These are phyloP conservation scores for Lactarius hengduanensis DNA, from an alignment of 768 basidiomycete species.

Conservation along the genomic window DNA sequence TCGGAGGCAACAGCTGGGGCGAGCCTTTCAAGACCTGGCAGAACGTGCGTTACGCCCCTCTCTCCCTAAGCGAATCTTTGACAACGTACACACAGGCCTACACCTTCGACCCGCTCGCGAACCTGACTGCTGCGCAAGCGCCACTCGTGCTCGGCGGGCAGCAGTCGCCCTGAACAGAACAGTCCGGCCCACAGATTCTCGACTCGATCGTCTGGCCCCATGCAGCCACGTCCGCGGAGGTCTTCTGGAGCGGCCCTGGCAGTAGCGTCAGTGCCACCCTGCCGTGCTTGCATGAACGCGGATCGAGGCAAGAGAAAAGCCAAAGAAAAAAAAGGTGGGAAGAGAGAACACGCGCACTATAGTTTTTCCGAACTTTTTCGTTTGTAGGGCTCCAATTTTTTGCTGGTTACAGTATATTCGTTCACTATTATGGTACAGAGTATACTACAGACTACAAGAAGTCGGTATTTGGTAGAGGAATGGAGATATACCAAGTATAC, in stretches of 20 bases:
- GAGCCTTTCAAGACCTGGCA: constrained; percentile 54
- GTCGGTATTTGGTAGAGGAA: too few species aligned
- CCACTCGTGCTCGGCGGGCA: constrained; percentile 69
- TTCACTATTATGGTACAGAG: too few species aligned
- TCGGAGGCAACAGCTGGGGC: constrained; percentile 61
- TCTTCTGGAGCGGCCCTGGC: constrained; percentile 68
- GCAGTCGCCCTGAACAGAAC: constrained; percentile 62
- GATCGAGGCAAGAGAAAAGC: too few species aligned
- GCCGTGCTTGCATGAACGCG: constrained; percentile 54
- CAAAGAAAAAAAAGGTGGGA: too few species aligned
- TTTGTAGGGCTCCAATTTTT: too few species aligned
- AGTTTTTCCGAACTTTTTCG: too few species aligned
- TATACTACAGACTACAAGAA: too few species aligned
- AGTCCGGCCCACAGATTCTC: constrained; percentile 62
- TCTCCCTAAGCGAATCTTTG: background rate
- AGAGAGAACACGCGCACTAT: too few species aligned
- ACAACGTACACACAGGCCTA: constrained; percentile 46
- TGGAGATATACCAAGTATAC: too few species aligned
- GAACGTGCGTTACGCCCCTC: constrained; percentile 42
- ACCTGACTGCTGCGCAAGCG: constrained; percentile 46
- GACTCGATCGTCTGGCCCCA: constrained; percentile 73
- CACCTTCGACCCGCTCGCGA: constrained; percentile 69
- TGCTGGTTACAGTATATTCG: too few species aligned
- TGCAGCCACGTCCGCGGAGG: constrained; percentile 67
- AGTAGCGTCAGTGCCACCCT: constrained; percentile 44